These are phyloP conservation scores for Elsinoe necatrix DNA, from an alignment of 2,329 filamentous ascomycete species.

Conservation along the genomic window DNA sequence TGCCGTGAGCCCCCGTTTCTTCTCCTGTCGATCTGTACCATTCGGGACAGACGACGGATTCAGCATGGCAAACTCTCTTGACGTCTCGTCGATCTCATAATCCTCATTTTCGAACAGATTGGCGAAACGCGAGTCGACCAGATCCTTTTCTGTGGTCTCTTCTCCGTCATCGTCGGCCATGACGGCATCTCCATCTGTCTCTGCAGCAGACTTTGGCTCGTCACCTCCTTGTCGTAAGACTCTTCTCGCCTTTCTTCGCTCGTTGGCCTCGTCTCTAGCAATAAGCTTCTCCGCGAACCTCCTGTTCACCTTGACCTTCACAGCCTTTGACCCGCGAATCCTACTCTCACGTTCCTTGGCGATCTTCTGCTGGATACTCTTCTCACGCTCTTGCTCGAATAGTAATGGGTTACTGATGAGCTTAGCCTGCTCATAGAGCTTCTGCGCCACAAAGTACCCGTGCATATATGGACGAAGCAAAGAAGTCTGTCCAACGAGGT, in stretches of 20 bases:
- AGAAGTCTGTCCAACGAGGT: slow-evolving; percentile 83
- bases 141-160: slow-evolving; percentile 30
- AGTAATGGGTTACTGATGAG: slow-evolving; percentile 90
- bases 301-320: slow-evolving; percentile 82
- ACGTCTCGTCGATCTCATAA: slow-evolving; percentile 84
- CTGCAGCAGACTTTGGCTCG: slow-evolving; percentile 28
- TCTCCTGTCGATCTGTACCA: slow-evolving; percentile 27
- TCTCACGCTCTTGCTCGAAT: slow-evolving; percentile 84
- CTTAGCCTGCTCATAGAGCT: slow-evolving; percentile 88
- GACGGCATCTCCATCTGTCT: slow-evolving; percentile 49
- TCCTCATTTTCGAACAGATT: slow-evolving; percentile 88
- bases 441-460: slow-evolving; percentile 93
- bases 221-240: slow-evolving; percentile 53
- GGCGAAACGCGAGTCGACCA: slow-evolving; percentile 79
- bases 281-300: slow-evolving; percentile 54
- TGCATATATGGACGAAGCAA: slow-evolving; percentile 96
- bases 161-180: slow-evolving; percentile 45
- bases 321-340: slow-evolving; percentile 77
- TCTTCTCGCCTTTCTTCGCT: slow-evolving; percentile 38
- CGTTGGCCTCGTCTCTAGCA: slow-evolving; percentile 61
- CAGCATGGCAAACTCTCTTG: slow-evolving; percentile 74
- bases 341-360: slow-evolving; percentile 93
- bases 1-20: slow-evolving; percentile 46
- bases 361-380: slow-evolving; percentile 88
- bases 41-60: slow-evolving; percentile 68